A percentile compares a stretch with the other conserved stretches of the same genome.
These are phyloP conservation scores for Trametes coccinea DNA, from an alignment of 768 basidiomycete species.

Conservation along the genomic window DNA sequence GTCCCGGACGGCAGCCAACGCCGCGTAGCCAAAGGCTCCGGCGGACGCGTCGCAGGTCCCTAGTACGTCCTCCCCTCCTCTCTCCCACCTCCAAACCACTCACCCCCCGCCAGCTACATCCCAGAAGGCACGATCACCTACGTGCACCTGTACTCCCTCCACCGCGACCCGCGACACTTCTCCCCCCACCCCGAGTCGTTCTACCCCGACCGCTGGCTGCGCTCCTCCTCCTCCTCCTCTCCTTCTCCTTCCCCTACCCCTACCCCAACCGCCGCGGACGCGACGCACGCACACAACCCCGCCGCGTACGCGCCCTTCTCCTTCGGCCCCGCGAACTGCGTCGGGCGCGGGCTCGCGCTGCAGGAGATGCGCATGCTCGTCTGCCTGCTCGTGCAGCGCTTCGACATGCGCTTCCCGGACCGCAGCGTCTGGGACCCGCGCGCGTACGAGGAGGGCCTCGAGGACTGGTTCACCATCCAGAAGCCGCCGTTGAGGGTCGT, in stretches of 20 bases:
- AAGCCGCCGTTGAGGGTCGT: constrained; percentile 1
- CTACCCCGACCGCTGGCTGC: constrained; percentile 47
- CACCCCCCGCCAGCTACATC: constrained; percentile 15
- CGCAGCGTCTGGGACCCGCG: neutral
- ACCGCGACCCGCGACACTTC: constrained; percentile 48
- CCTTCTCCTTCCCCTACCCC: too few relatives aligned
- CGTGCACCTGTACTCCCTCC: constrained; percentile 43
- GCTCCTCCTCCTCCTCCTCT: constrained; percentile 5
- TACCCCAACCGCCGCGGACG: neutral
- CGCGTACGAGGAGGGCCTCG: constrained; percentile 4
- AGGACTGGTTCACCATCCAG: constrained; percentile 9
- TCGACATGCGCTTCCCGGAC: constrained; percentile 13
- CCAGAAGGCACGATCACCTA: constrained; percentile 32
- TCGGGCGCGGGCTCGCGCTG: constrained; percentile 10
- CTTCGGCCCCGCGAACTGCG: constrained; percentile 18
- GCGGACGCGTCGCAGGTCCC: constrained; percentile 35
- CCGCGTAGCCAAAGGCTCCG: constrained; percentile 32
- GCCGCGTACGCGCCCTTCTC: constrained; percentile 18
- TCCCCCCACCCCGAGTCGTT: constrained; percentile 42
- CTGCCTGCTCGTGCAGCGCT: constrained; percentile 4
- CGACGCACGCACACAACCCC: neutral
- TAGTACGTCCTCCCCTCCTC: constrained; percentile 28
- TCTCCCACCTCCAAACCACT: neutral
- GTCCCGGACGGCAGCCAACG: constrained; percentile 42
- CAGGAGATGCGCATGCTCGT: constrained; percentile 17